These are phyloP conservation scores for Escovopsis weberi DNA, from an alignment of 2,329 filamentous ascomycete genomes.

Conservation along the genomic window DNA sequence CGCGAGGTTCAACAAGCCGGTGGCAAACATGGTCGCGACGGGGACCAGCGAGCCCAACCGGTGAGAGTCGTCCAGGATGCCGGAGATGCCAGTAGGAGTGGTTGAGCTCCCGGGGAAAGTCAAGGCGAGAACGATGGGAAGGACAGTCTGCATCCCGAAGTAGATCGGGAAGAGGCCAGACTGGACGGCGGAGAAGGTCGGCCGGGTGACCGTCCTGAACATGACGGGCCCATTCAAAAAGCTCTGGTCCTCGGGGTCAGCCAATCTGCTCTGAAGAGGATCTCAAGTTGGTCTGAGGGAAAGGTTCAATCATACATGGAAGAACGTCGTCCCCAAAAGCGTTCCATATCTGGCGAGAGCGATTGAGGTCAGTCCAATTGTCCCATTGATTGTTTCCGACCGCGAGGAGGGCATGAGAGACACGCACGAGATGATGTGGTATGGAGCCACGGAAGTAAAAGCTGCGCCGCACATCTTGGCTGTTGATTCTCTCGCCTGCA, in stretches of 20 bases:
- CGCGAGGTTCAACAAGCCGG: conserved; percentile 54
- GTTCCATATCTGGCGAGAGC: conserved; percentile 61
- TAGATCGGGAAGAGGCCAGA: conserved; percentile 74
- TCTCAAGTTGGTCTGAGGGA: neutral
- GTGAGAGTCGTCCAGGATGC: conserved; percentile 45
- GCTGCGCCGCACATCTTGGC: conserved; percentile 31
- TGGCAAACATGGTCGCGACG: conserved; percentile 53
- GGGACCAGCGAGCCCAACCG: conserved; percentile 52
- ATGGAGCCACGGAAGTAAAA: conserved; percentile 52
- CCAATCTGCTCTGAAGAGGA: neutral
- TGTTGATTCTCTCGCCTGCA: conserved; percentile 5
- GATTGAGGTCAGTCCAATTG: neutral
- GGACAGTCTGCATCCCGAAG: conserved; percentile 66
- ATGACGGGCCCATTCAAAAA: conserved; percentile 64
- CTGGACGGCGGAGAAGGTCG: conserved; percentile 72
- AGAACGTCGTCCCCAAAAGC: conserved; percentile 73
- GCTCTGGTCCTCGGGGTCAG: conserved; percentile 31
- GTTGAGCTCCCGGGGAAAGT: conserved; percentile 60
- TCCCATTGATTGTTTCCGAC: too few relatives aligned
- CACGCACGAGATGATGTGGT: conserved; percentile 59
- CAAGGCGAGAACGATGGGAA: conserved; percentile 58
- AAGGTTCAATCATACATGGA: conserved; percentile 42
- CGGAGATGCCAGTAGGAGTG: conserved; percentile 32
- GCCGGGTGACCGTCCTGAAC: conserved; percentile 61
- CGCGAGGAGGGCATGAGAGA: neutral